These are phyloP conservation scores for Nannochloris sp. DNA, from an alignment of 139 green algal genomes.

Conservation along the genomic window DNA sequence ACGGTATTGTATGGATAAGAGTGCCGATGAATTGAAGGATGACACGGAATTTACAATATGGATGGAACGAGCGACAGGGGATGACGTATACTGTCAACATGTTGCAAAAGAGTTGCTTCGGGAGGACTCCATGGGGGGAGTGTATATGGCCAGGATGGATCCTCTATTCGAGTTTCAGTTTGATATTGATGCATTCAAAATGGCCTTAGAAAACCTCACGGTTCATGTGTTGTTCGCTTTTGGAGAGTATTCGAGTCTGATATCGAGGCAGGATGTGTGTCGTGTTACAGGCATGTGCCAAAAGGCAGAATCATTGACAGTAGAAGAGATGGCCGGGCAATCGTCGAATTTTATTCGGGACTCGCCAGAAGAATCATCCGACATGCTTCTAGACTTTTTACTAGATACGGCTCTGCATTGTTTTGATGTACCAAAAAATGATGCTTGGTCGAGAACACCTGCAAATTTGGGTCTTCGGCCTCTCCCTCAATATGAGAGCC, in stretches of 20 bases:
- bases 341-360: conserved; percentile 17
- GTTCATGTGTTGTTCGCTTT: conserved; percentile 16
- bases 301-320: conserved; percentile 2
- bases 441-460: conserved; percentile 12
- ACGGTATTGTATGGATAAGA: too few species aligned
- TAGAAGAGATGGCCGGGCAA: background rate
- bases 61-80: too few species aligned
- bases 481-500: conserved; percentile 29
- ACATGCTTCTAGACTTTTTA: conserved; percentile 21
- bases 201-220: background rate
- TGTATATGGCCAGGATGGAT: conserved; percentile 5
- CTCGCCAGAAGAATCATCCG: conserved; percentile 1
- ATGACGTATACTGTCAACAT: too few species aligned
- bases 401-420: conserved; percentile 17
- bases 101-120: too few species aligned
- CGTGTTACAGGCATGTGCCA: background rate
- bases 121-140: too few species aligned
- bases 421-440: background rate
- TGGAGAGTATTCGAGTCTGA: conserved; percentile 6
- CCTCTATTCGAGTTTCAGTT: conserved; percentile 21
- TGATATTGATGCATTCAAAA: conserved; percentile 7
- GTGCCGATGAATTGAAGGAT: too few species aligned
- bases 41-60: too few species aligned
- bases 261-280: background rate
- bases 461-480: conserved; percentile 28